Conservation (phyloP, 148 eudicot species). For the Vaccinium vitisidaea region DNA sequence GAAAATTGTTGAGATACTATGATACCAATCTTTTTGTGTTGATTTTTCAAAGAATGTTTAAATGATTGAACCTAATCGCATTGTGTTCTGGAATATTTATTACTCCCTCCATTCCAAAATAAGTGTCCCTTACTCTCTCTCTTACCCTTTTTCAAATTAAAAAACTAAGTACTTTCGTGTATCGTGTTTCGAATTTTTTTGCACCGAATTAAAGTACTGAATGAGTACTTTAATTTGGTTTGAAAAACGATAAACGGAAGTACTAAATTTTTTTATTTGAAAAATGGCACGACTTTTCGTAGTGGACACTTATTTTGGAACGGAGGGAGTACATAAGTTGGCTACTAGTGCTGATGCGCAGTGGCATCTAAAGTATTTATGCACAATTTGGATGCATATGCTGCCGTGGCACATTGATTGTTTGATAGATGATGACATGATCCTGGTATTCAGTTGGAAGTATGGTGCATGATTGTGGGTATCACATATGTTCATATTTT, state of each 20-base stretch:
- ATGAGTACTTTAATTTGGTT: too few relatives aligned
- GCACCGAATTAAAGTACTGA: too few relatives aligned
- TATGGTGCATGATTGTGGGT: neutral
- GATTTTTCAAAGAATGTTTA: too few relatives aligned
- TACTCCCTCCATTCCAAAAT: too few relatives aligned
- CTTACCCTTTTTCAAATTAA: too few relatives aligned
- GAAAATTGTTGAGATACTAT: neutral
- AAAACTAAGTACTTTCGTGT: too few relatives aligned
- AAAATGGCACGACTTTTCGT: too few relatives aligned
- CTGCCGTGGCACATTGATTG: neutral
- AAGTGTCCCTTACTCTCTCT: too few relatives aligned
- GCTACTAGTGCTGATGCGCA: neutral
- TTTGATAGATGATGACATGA: neutral
- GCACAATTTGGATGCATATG: neutral
- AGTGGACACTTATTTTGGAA: too few relatives aligned
- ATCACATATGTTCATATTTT: neutral
- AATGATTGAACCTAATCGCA: neutral
- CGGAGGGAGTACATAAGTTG: neutral
- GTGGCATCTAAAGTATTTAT: neutral
- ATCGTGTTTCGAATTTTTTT: too few relatives aligned
- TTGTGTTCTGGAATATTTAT: neutral
- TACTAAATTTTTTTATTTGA: too few relatives aligned
- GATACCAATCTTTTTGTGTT: neutral
- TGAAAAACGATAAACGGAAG: too few relatives aligned
- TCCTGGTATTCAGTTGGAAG: neutral